Base-by-base conservation (phyloP, 768 basidiomycete species). In the Chalciporus piperatus region DNA sequence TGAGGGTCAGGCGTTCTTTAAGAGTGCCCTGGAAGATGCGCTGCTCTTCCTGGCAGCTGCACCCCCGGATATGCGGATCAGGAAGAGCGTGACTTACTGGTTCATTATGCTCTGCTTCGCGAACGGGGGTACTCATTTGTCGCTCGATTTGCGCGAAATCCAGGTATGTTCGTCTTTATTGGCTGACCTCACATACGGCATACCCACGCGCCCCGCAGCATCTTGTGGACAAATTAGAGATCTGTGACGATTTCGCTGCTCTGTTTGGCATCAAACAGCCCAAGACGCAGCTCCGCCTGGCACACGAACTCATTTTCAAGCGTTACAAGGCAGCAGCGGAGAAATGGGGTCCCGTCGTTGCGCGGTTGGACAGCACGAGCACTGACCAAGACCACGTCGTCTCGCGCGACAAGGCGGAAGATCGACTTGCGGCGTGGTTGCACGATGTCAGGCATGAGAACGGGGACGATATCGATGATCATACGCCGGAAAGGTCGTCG, bases 31-130 rank as follows among this genome's bases (percentile, higher is more conserved):
- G 54, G 82, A 85, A 27, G 84, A 86, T 56, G 73, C 84, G 13
- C 81, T 80, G 56, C 66, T 67, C 2, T 87, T 79, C 61, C 70
- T 83, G 3, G 66, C 69, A 0, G 66, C 79, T 41, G 82, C 83
- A 0, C 83, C 84, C 0, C 85, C 84, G 1, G 84, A 86, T 58
- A 78, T 79, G 43, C 70, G 81, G 13, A 74, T 83, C 57, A 79
- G 83, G 76, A 78, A 78, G 67, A 77, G 74, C 33, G 76, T 84
- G 4, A 60, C 79, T 12, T 80, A 82, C 59, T 84, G 83, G 82
- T 77, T 76, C 61, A 76, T 83, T 16, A 60, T 81, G 16, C 70
- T 85, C 35, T 75, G 72, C 6, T 65, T 87, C 27, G 70, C 78
- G 5, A 71, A 82, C 47, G 74, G 71, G 41, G 83, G 82, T 3